These are phyloP conservation scores for Cruciata laevipes DNA, from an alignment of 257 asterid species.

Conservation along the genomic window DNA sequence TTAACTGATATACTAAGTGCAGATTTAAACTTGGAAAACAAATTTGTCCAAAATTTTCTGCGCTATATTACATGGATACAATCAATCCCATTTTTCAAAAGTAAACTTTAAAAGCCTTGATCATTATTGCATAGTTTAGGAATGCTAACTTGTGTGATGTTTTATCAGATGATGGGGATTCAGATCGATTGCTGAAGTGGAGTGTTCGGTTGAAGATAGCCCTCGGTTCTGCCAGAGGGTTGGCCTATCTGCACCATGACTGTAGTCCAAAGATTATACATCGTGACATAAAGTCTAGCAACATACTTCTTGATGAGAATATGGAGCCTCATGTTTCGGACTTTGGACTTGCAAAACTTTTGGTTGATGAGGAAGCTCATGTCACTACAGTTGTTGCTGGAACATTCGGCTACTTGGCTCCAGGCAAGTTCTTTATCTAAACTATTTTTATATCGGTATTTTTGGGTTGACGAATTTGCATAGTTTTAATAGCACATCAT, in stretches of 20 bases:
- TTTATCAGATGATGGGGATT: conserved; percentile 37
- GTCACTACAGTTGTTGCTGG: conserved; percentile 98
- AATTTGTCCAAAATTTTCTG: neutral
- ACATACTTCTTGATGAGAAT: conserved; percentile 85
- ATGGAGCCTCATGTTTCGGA: conserved; percentile 91
- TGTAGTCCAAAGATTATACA: conserved; percentile 84
- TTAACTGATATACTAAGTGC: too few relatives aligned
- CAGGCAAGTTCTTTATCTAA: conserved; percentile 44
- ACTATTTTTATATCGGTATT: neutral
- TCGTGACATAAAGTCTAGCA: conserved; percentile 91
- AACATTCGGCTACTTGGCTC: conserved; percentile 94
- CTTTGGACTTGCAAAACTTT: conserved; percentile 90
- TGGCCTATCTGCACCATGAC: conserved; percentile 90
- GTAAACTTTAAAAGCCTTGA: neutral
- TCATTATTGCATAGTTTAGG: neutral
- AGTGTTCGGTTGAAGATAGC: conserved; percentile 70
- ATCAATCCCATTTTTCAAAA: neutral
- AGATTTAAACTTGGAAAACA: neutral
- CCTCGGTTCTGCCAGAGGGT: conserved; percentile 89
- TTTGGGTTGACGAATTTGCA: neutral
- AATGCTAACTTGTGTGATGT: conserved; percentile 1
- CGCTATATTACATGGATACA: too few relatives aligned
- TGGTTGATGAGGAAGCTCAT: conserved; percentile 92
- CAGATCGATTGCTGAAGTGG: conserved; percentile 61
- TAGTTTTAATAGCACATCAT: neutral